phyloP scores from a whole-genome alignment of 306 rosid species.

The Prinsepia uniflora region DNA sequence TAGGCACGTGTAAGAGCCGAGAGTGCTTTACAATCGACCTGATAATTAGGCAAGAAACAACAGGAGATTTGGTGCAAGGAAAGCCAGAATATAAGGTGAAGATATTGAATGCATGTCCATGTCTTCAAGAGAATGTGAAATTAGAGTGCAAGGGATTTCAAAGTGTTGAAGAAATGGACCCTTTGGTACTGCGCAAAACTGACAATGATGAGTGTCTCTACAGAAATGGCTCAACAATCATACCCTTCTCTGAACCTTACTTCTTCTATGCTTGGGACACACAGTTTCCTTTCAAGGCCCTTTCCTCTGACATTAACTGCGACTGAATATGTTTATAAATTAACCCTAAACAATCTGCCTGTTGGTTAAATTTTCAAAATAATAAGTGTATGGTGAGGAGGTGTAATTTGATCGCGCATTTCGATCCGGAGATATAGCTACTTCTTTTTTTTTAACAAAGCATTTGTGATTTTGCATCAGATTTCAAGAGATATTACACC shows the following conservation, averaged over 20 bases:
- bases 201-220: constrained; percentile 12
- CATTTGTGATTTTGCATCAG: too few species aligned
- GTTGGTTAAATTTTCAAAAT: too few species aligned
- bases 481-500: too few species aligned
- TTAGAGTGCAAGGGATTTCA: constrained; percentile 23
- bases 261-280: constrained; percentile 32
- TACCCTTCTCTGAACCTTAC: not conserved
- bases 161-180: not conserved
- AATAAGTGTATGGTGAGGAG: too few species aligned
- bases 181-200: not conserved
- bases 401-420: too few species aligned
- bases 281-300: constrained; percentile 2
- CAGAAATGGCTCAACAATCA: constrained; percentile 7
- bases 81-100: constrained; percentile 5
- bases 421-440: too few species aligned
- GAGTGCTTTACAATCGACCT: not conserved
- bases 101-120: constrained; percentile 16
- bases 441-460: too few species aligned
- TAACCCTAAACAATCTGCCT: too few species aligned
- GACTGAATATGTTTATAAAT: not conserved
- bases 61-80: not conserved
- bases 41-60: not conserved
- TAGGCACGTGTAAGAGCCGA: not conserved
- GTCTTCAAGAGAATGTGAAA: constrained; percentile 19
- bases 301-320: constrained; percentile 11